Evolutionary conservation across 2,329 filamentous ascomycete species (phyloP), one percentile per base, ranked within the genome.

Genomic region (Pseudocercospora vitis): DNA sequence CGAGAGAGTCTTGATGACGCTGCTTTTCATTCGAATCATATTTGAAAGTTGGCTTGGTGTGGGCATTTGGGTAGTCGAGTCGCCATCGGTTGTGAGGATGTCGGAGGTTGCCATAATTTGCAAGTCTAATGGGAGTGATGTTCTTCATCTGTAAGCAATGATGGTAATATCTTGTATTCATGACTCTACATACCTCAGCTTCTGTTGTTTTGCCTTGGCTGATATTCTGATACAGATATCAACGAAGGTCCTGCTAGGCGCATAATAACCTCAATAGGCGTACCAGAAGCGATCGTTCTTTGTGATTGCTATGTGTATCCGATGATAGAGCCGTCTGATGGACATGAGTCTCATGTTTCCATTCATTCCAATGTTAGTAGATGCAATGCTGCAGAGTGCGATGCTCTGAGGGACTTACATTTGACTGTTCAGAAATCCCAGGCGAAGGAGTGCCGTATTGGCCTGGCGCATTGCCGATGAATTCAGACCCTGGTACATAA

Each of bases 171-270:
- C n/a, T n/a, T 12, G 23, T 29, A 37, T 19, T 40, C 5, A 19
- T n/a, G n/a, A n/a, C n/a, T 9, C 50, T 52, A 52, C 50, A 39
- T 52, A 52, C 50, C 14, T 47, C 21, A 26, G 24, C 7, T 18
- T 12, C 21, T 23, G 3, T 16, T 16, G 7, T 12, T 18, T n/a
- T 32, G 12, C 14, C 29, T 29, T 16, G 21, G 21, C 19, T 37
- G 9, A n/a, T 19, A 21, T 32, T 37, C 21, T 47, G 31, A 44
- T 19, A n/a, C 28, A 14, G 12, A 11, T 12, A 45, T 52, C 50
- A 52, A 52, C 33, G 16, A 16, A 7, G 16, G 14, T 7, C 16
- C 14, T 16, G 45, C 31, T n/a, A 52, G 5, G 39, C 47, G 33
- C 50, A 52, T 6, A 52, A 42, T 14, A 35, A 31, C 8, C 50